Base-by-base conservation (phyloP, 306 rosid genomes). In the Vachellia pachyceras region DNA sequence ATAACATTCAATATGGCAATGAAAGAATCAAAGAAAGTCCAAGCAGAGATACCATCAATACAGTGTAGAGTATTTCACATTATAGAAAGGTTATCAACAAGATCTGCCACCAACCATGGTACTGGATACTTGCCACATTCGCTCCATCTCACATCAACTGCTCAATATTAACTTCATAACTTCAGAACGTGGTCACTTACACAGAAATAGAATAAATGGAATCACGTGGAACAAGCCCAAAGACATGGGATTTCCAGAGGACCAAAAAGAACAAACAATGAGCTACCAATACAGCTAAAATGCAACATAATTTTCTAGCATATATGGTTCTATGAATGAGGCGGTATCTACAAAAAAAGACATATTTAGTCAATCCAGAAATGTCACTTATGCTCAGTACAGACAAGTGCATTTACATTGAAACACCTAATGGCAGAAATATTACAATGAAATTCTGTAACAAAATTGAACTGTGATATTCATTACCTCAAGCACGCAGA, bases 401-500 rank as follows among this genome's bases (percentile, higher is more conserved):
- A 80, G 74, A 40, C 69, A 73, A 23, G 69, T 17, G 18, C 10
- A 61, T 75, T 47, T 9, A 75, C 71, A 55, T 60, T 46, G 67
- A 40, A 82, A 49, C 2, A 41, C 69, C 69, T 41, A 52, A 64
- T 25, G 63, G 42, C 55, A 69, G 25, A 15, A 69, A 73, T 73
- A 22, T 42, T 5, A 57, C 50, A 74, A 35, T 73, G 66, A 41
- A 52, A 41, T 50, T 57, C 65, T 10, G 77, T 61, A 29, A 61
- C 69, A 25, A 67, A 76, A 57, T 77, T 46, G 14, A 72, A 54
- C 15, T 42, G 47, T 33, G 67, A 20, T 69, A 72, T n/a, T 61
- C 33, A 72, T 29, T 92, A 90, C 94, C 94, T 92, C 77, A 75
- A 82, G 85, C 84, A 87, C 52, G 77, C 85, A 89, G 83, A 83